Conservation (phyloP, 345 rosid genomes). For the Mallotus nudiflorus region DNA sequence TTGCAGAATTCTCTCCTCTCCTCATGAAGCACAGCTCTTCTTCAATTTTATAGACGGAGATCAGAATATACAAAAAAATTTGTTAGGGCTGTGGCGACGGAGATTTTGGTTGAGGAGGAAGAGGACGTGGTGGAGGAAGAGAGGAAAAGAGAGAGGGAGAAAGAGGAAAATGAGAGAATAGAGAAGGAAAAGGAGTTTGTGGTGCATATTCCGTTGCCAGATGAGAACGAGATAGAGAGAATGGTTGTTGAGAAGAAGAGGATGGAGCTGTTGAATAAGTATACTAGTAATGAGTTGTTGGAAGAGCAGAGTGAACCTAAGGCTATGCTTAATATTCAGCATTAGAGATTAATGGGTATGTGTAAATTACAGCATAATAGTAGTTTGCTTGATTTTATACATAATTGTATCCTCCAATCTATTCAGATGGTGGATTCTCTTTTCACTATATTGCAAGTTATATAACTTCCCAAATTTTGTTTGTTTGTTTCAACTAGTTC, state of each 20-base stretch:
- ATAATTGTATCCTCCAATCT: not conserved
- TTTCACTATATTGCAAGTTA: not conserved
- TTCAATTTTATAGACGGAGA: no score
- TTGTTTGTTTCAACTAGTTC: not conserved
- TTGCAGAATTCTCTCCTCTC: no score
- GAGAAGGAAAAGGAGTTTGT: constrained; percentile 82
- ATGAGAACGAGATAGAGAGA: constrained; percentile 95
- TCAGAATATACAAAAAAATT: no score
- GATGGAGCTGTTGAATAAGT: constrained; percentile 69
- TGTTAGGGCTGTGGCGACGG: constrained; percentile 48
- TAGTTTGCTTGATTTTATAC: not conserved
- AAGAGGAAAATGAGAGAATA: constrained; percentile 43
- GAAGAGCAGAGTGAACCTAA: constrained; percentile 86
- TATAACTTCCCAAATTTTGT: not conserved
- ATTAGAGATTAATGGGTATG: constrained; percentile 30
- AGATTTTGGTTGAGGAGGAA: constrained; percentile 85
- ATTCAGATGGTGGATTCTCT: not conserved
- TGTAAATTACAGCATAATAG: no score
- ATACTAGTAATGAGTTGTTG: constrained; percentile 67
- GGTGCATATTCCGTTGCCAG: constrained; percentile 84
- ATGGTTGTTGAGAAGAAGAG: constrained; percentile 94
- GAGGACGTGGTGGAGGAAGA: constrained; percentile 81
- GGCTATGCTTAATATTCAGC: constrained; percentile 82
- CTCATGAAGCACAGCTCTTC: no score
- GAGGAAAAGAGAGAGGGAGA: constrained; percentile 49